Base-by-base conservation (phyloP, 495 filamentous ascomycete species). In the Penicillium robsamsonii region DNA sequence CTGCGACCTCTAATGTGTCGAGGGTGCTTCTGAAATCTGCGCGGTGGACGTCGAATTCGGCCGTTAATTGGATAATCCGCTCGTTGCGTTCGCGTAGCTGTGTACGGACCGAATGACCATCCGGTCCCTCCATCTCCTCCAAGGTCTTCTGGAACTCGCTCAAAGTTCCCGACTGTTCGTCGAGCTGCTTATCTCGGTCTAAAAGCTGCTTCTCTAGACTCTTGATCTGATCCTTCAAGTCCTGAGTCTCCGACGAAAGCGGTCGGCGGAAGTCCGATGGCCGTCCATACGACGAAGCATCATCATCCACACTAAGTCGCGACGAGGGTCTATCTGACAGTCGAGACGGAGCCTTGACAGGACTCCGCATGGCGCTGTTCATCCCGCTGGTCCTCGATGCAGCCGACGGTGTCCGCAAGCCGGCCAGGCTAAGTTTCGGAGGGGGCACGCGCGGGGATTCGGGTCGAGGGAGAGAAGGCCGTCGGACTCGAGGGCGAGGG, bases 11-110 rank as follows among this genome's bases (percentile, higher is more conserved):
- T 37, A 99, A 78, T 1, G 92, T 95, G 74, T 99, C 94, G 46
- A 99, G 91, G 17, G 94, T 99, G 67, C 89, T 96, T 55, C 94
- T 79, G 70, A 99, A 99, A 69, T 99, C 94, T 9, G 93, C 94
- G 31, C 94, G 84, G 67, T 99, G 94, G 11, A 87, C 82, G 69
- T 99, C 94, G 60, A 99, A 99, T 65, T 99, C 95, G 5, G 88
- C 84, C 3, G 91, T 97, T 61, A 99, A 79, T 77, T 91, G 85
- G 12, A 84, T 82, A 60, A 99, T 97, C 74, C 91, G 96, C 43
- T 99, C 94, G 62, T 97, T 96, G 77, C 96, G 96, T 69, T 99
- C 95, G 17, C 92, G 83, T 35, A 99, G 73, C 56, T 96, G 70
- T 12, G 85, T 80, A 30, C 94, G 89, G 51, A 99, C 77, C 60